A percentile compares a stretch with the other conserved stretches of the same genome.
These are phyloP conservation scores for Amanita inopinata DNA, from an alignment of 768 basidiomycete genomes.

Conservation along the genomic window DNA sequence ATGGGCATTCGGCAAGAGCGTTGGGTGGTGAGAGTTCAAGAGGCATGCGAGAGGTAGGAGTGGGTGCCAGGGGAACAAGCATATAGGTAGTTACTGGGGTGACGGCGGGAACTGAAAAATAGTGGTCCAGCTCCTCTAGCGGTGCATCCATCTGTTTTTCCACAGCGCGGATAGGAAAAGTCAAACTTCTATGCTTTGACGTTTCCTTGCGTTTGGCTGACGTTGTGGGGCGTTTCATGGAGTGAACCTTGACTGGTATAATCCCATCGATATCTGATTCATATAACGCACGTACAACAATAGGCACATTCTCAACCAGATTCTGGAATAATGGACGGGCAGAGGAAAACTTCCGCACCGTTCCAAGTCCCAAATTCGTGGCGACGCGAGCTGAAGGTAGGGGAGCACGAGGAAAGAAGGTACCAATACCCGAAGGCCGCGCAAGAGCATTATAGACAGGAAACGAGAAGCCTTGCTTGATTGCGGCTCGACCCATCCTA, in stretches of 20 bases:
- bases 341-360: constrained; percentile 67
- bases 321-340: constrained; percentile 72
- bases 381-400: constrained; percentile 36
- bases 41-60: constrained; percentile 57
- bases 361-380: constrained; percentile 65
- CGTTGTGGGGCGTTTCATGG: too few relatives aligned
- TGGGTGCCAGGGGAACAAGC: constrained; percentile 69
- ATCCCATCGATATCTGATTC: constrained; percentile 65
- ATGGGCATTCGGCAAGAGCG: constrained; percentile 6
- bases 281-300: constrained; percentile 64
- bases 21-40: constrained; percentile 26
- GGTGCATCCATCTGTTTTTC: background rate
- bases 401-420: constrained; percentile 51
- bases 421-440: constrained; percentile 31
- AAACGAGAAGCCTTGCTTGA: constrained; percentile 49
- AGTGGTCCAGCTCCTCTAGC: constrained; percentile 44
- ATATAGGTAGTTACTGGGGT: constrained; percentile 51
- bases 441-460: constrained; percentile 42
- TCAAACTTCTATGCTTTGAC: too few relatives aligned
- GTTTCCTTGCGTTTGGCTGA: too few relatives aligned
- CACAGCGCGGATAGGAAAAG: too few relatives aligned
- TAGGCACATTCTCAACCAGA: constrained; percentile 68
- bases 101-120: constrained; percentile 37
- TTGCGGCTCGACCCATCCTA: constrained; percentile 15
- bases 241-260: too few relatives aligned